phyloP scores from a whole-genome alignment of 495 filamentous ascomycete species.

The Aspergillus asperescens region DNA sequence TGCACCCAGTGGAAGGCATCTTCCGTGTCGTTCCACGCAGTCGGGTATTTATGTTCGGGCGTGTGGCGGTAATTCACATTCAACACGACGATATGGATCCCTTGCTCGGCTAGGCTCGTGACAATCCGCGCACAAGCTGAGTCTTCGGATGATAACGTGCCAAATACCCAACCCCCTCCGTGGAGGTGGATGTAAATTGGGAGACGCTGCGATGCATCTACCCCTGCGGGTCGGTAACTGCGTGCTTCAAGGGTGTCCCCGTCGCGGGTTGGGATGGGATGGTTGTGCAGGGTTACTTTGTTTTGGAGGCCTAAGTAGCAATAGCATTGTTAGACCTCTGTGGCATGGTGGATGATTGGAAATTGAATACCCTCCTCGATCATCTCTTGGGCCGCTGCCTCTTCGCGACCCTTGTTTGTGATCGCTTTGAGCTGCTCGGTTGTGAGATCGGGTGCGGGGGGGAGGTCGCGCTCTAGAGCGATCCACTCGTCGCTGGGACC shows the following conservation, averaged over 20 bases:
- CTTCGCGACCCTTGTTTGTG: slow-evolving; percentile 33
- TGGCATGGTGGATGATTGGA: neutral
- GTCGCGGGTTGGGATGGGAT: slow-evolving; percentile 38
- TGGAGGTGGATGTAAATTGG: slow-evolving; percentile 47
- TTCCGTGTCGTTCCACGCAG: slow-evolving; percentile 42
- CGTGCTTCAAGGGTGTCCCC: slow-evolving; percentile 36
- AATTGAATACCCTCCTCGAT: slow-evolving; percentile 21
- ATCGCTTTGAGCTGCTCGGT: slow-evolving; percentile 23
- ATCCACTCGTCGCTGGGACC: slow-evolving; percentile 40
- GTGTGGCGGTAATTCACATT: slow-evolving; percentile 48
- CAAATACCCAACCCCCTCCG: slow-evolving; percentile 48
- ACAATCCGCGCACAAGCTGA: slow-evolving; percentile 41
- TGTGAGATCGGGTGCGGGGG: slow-evolving; percentile 17
- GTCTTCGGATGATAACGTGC: slow-evolving; percentile 42
- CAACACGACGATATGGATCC: slow-evolving; percentile 32
- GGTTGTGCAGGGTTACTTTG: slow-evolving; percentile 27
- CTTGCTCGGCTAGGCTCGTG: slow-evolving; percentile 15
- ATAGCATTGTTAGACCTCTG: neutral
- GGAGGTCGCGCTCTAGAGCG: slow-evolving; percentile 30
- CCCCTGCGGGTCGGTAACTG: slow-evolving; percentile 34
- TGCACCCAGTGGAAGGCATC: slow-evolving; percentile 46
- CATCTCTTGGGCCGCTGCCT: slow-evolving; percentile 26
- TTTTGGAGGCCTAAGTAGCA: slow-evolving; percentile 17
- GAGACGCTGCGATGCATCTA: slow-evolving; percentile 22
- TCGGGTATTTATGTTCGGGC: slow-evolving; percentile 39